phyloP scores from a whole-genome alignment of 306 rosid species.

The Senna tora region DNA sequence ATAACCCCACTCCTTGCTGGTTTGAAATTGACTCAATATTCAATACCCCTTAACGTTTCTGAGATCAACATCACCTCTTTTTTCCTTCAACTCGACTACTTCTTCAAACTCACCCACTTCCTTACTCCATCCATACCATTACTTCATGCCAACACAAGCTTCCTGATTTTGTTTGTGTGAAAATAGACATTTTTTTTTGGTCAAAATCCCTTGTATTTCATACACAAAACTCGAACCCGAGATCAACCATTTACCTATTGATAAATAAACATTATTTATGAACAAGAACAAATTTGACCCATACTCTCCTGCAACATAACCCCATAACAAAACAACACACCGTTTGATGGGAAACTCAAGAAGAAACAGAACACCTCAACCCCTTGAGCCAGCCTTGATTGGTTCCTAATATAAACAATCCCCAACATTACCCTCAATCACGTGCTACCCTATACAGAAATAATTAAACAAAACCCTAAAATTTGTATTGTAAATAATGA shows the following conservation, averaged over 20 bases:
- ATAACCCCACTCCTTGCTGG: conserved; percentile 48
- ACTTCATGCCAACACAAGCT: background rate
- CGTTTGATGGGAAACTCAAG: conserved; percentile 19
- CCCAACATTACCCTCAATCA: conserved; percentile 35
- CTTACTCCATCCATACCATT: background rate
- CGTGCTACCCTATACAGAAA: conserved; percentile 19
- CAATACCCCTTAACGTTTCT: conserved; percentile 43
- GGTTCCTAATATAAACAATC: conserved; percentile 26
- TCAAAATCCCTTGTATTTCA: too few relatives aligned
- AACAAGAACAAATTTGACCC: conserved; percentile 36
- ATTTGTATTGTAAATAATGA: background rate
- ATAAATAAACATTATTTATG: too few relatives aligned
- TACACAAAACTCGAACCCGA: too few relatives aligned
- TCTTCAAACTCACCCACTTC: conserved; percentile 25
- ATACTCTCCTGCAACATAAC: conserved; percentile 32
- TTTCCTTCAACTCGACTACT: conserved; percentile 9
- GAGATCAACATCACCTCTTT: conserved; percentile 34
- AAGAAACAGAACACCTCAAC: conserved; percentile 3
- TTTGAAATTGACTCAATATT: conserved; percentile 50
- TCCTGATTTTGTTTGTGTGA: background rate
- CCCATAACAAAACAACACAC: conserved; percentile 15
- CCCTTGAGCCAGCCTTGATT: background rate
- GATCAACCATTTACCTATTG: too few relatives aligned
- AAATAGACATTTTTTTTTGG: too few relatives aligned
- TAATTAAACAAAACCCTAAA: background rate